Evolutionary conservation across 805 yeast genomes (phyloP).

Genomic region (Cyberlindnera nakhonratchasimensis): DNA sequence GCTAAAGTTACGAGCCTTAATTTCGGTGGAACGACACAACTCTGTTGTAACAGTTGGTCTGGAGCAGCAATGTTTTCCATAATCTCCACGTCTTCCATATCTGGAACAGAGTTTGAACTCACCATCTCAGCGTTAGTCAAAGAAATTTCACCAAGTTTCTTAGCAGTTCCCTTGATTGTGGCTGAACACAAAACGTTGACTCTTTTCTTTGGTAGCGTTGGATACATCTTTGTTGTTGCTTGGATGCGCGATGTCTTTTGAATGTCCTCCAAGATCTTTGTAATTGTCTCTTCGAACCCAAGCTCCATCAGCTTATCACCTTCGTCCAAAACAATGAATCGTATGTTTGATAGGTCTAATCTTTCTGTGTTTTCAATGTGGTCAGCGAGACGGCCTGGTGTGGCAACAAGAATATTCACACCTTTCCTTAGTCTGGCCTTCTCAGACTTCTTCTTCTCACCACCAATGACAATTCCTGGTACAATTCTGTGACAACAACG

Average conservation of each 20-base stretch:
- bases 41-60: constrained; percentile 80
- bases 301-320: constrained; percentile 95
- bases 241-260: constrained; percentile 39
- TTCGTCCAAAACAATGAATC: constrained; percentile 93
- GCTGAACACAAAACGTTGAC: constrained; percentile 91
- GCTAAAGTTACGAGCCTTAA: constrained; percentile 79
- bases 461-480: constrained; percentile 96
- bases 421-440: constrained; percentile 96
- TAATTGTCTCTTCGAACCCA: constrained; percentile 92
- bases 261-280: constrained; percentile 64
- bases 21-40: constrained; percentile 88
- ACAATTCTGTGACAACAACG: constrained; percentile 84
- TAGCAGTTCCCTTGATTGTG: constrained; percentile 78
- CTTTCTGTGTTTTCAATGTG: constrained; percentile 87
- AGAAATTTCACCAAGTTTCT: constrained; percentile 75
- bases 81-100: constrained; percentile 27
- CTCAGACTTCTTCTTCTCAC: constrained; percentile 95
- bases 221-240: constrained; percentile 38
- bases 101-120: constrained; percentile 31
- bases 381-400: constrained; percentile 95
- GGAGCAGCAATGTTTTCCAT: constrained; percentile 58
- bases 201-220: constrained; percentile 63
- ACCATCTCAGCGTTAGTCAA: constrained; percentile 73
- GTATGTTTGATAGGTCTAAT: constrained; percentile 64
- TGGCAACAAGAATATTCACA: constrained; percentile 91